These are phyloP conservation scores for Metarhizium anisopliae DNA, from an alignment of 2,329 filamentous ascomycete genomes.

Conservation along the genomic window DNA sequence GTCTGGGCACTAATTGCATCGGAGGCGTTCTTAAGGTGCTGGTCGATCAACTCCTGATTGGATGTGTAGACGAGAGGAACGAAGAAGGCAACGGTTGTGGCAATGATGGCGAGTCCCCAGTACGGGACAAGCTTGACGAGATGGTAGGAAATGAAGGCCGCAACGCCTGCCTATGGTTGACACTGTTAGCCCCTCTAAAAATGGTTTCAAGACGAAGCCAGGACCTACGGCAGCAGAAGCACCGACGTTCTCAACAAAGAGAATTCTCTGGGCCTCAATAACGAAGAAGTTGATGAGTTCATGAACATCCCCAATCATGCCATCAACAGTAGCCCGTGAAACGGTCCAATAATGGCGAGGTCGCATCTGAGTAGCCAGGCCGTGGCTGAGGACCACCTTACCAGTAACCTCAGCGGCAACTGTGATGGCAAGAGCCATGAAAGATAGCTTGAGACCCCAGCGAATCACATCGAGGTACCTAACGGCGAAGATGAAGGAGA, in stretches of 20 bases:
- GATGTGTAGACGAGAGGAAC: conserved; percentile 54
- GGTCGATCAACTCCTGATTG: conserved; percentile 63
- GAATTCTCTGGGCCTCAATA: conserved; percentile 59
- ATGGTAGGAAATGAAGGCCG: conserved; percentile 57
- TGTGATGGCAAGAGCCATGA: conserved; percentile 51
- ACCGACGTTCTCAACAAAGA: conserved; percentile 58
- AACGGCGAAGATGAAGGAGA: conserved; percentile 51
- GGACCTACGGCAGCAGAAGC: conserved; percentile 49
- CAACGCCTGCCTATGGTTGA: conserved; percentile 42
- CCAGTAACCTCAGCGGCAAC: conserved; percentile 52
- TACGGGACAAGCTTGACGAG: conserved; percentile 61
- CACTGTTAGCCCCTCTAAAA: conserved; percentile 11
- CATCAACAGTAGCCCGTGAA: conserved; percentile 52
- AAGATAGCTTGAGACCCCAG: conserved; percentile 57
- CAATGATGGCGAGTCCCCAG: conserved; percentile 58
- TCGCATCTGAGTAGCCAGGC: conserved; percentile 56
- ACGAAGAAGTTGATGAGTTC: conserved; percentile 65
- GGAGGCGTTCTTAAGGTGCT: conserved; percentile 48
- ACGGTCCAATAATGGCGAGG: conserved; percentile 61
- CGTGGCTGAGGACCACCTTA: conserved; percentile 51
- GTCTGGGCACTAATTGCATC: conserved; percentile 54
- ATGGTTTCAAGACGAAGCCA: conserved; percentile 6
- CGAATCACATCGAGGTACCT: conserved; percentile 59
- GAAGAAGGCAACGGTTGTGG: conserved; percentile 51
- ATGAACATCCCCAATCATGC: conserved; percentile 53